A percentile compares a stretch with the other conserved stretches of the same genome.
Evolutionary conservation across 1,284 basidiomycete species (phyloP).

Genomic region (Sphaerobolus stellatus): DNA sequence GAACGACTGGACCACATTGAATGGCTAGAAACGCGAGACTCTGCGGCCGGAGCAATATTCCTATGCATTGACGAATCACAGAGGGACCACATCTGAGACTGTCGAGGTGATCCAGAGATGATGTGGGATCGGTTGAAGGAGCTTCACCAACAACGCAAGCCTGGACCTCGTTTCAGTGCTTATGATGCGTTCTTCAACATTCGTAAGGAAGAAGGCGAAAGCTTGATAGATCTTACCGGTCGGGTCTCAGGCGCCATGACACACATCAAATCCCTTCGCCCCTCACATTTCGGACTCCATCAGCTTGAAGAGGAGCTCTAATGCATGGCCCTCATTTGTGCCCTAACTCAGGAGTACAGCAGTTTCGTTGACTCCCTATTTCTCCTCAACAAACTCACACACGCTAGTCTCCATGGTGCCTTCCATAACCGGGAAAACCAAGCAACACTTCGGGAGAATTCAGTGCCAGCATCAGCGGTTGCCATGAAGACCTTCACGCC

Average conservation of each 20-base stretch:
- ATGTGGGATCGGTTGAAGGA: neutral
- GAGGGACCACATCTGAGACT: neutral
- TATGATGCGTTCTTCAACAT: neutral
- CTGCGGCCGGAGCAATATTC: neutral
- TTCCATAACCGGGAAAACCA: too few species aligned
- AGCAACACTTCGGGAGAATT: too few species aligned
- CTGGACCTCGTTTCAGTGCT: neutral
- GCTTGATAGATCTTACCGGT: neutral
- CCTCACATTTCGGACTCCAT: neutral
- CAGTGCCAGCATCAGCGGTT: too few species aligned
- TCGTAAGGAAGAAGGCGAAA: neutral
- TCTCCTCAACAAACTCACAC: neutral
- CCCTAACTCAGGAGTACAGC: neutral
- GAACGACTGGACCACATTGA: neutral
- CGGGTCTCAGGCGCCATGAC: neutral
- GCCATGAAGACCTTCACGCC: too few species aligned
- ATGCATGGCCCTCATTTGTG: neutral
- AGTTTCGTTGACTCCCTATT: neutral
- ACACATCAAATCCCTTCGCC: neutral
- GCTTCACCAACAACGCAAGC: neutral
- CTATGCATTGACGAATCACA: neutral
- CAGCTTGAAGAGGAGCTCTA: neutral
- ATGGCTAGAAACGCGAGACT: neutral
- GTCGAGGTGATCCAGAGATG: neutral
- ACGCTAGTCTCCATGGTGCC: neutral